These are phyloP conservation scores for Sugiyamaella mastotermitis DNA, from an alignment of 805 yeast genomes.

Conservation along the genomic window DNA sequence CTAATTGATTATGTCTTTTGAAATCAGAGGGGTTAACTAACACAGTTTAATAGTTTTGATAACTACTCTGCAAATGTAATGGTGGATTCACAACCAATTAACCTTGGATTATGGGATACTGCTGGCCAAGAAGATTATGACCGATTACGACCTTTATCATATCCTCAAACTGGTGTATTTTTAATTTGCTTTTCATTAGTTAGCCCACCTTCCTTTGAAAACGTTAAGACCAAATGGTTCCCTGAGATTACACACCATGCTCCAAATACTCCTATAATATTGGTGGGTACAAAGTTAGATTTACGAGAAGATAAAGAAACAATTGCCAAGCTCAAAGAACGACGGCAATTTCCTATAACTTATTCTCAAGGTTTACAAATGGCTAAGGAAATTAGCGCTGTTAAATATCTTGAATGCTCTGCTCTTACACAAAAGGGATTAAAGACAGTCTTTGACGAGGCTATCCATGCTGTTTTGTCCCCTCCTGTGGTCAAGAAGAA, in stretches of 20 bases:
- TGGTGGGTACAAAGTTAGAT: slow-evolving; percentile 88
- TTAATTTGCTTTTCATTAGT: slow-evolving; percentile 80
- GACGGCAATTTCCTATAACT: slow-evolving; percentile 56
- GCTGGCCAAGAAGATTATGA: slow-evolving; percentile 95
- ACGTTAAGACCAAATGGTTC: slow-evolving; percentile 75
- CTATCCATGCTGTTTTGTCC: slow-evolving; percentile 63
- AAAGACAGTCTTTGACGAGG: slow-evolving; percentile 75
- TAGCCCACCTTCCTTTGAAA: slow-evolving; percentile 72
- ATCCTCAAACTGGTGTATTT: slow-evolving; percentile 89
- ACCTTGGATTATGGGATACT: slow-evolving; percentile 90
- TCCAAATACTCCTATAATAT: slow-evolving; percentile 57
- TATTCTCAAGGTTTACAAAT: slow-evolving; percentile 55
- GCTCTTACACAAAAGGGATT: slow-evolving; percentile 87
- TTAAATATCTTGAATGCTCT: slow-evolving; percentile 78
- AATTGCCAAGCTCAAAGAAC: slow-evolving; percentile 54
- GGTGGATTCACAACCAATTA: slow-evolving; percentile 75
- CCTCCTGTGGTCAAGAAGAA: slow-evolving; percentile 36
- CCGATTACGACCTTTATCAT: slow-evolving; percentile 79
- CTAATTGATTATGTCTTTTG: slow-evolving; percentile 1
- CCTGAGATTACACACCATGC: slow-evolving; percentile 87
- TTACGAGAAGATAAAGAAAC: slow-evolving; percentile 75
- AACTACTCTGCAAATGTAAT: slow-evolving; percentile 83
- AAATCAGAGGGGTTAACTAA: not conserved
- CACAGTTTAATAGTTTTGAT: slow-evolving; percentile 39
- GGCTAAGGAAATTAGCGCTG: slow-evolving; percentile 67